Evolutionary conservation across 352 stramenopile species (phyloP), one percentile per base, ranked within the genome.

Genomic region (Globisporangium spinosum): DNA sequence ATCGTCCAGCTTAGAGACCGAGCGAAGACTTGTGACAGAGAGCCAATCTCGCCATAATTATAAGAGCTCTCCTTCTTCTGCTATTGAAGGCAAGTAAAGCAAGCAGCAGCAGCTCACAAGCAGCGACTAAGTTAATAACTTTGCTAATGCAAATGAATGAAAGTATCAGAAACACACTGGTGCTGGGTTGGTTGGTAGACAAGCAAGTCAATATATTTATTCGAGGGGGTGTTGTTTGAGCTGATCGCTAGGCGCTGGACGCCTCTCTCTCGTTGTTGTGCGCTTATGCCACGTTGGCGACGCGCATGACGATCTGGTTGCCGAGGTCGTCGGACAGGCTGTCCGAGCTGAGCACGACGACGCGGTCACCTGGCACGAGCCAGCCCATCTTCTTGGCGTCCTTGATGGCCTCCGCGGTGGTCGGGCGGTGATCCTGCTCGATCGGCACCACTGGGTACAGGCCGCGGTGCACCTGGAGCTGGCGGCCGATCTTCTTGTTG

Each of bases 301-400:
- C 85, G 25, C 85, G 82, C 80, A 96, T 87, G 65, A 93, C 74
- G 54, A 92, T 93, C 74, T 94, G 83, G 62, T 91, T 86, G 68
- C 85, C 86, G 23, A 94, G 79, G 67, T 93, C 86, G 66, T 90
- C 73, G 64, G 80, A 91, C 40, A 93, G 76, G 64, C 85, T 87
- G 76, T 94, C 88, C 54, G 82, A 83, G 65, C 83, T 93, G 59
- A 96, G 78, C 54, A 97, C 76, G 27, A 98, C 90, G 60, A 98
- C 90, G 58, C 89, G 82, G 80, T 98, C 92, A 54, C 93, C 93
- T 4, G 77, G 69, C 51, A 86, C 79, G 62, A 97, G 77, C 87
- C 93, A 98, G 32, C 94, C 94, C 71, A 98, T 85, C 71, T 98
- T 95, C 70, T 94, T 95, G 40, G 92, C 92, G 10, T 91, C 90